Percentiles rank a stretch among this genome's conserved stretches.
These are phyloP conservation scores for Pseudocercospora musae DNA, from an alignment of 2,329 filamentous ascomycete species.

Conservation along the genomic window DNA sequence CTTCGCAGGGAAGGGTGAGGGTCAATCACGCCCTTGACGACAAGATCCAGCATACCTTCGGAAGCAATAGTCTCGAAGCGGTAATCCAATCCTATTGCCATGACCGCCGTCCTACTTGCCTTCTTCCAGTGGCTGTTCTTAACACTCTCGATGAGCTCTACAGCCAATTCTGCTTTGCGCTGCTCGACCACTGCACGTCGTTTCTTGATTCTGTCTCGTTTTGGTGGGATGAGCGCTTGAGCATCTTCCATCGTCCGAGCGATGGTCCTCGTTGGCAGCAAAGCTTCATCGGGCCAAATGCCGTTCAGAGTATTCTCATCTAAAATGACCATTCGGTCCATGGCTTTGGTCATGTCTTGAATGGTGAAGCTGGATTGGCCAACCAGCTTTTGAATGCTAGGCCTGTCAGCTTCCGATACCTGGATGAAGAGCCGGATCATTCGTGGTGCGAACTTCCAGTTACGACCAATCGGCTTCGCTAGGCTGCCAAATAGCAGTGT, in stretches of 20 bases:
- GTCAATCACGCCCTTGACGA: constrained; percentile 79
- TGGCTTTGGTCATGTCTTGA: constrained; percentile 84
- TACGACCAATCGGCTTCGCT: constrained; percentile 78
- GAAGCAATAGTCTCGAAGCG: constrained; percentile 88
- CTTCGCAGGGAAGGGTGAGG: constrained; percentile 81
- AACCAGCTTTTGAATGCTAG: constrained; percentile 87
- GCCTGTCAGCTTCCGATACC: constrained; percentile 85
- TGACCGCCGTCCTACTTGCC: constrained; percentile 81
- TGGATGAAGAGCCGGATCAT: constrained; percentile 86
- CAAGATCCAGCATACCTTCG: constrained; percentile 75
- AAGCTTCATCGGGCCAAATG: constrained; percentile 58
- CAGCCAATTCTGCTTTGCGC: constrained; percentile 75
- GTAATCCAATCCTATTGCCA: constrained; percentile 84
- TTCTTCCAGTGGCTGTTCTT: constrained; percentile 93
- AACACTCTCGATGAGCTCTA: constrained; percentile 75
- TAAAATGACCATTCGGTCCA: constrained; percentile 81
- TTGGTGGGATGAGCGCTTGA: constrained; percentile 57
- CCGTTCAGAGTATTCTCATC: constrained; percentile 67
- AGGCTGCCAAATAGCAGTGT: constrained; percentile 85
- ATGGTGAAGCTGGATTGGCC: constrained; percentile 78
- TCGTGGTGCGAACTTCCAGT: constrained; percentile 94
- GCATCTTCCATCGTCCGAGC: constrained; percentile 53
- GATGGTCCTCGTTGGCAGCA: constrained; percentile 33
- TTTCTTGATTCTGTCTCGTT: constrained; percentile 70
- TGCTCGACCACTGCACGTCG: constrained; percentile 75